A percentile compares a stretch with the other conserved stretches of the same genome.
Evolutionary conservation across 225 moss, liverwort and hornwort species (phyloP).

Genomic region (Climacium dendroides): DNA sequence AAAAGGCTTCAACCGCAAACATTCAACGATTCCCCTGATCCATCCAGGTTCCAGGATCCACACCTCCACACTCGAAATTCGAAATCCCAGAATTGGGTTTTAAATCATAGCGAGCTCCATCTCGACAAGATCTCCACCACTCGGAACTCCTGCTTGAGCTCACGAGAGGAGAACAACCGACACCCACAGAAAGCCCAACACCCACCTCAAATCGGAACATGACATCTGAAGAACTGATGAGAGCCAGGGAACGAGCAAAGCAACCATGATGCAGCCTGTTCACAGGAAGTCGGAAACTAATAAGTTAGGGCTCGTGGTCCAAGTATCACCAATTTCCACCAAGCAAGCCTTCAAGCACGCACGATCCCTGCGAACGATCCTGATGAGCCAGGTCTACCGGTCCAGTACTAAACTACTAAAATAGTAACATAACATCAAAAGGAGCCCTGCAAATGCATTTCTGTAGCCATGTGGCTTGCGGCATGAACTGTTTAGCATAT

Average conservation of each 20-base stretch:
- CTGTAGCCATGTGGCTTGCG: background rate
- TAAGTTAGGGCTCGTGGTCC: background rate
- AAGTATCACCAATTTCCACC: background rate
- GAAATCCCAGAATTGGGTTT: background rate
- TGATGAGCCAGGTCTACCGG: background rate
- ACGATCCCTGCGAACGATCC: background rate
- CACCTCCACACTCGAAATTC: background rate
- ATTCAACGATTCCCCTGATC: background rate
- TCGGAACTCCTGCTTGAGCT: background rate
- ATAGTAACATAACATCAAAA: background rate
- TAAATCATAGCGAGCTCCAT: background rate
- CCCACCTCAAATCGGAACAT: background rate
- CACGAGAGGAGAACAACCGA: background rate
- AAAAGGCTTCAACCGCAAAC: background rate
- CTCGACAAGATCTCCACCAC: background rate
- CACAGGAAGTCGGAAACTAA: background rate
- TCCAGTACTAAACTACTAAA: too few species aligned
- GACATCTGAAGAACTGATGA: background rate
- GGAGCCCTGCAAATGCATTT: background rate
- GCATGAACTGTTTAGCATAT: background rate
- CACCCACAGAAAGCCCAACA: background rate
- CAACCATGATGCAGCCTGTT: background rate
- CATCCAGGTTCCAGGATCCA: background rate
- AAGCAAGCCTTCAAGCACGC: background rate
- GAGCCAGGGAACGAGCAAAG: background rate